Evolutionary conservation across 768 basidiomycete genomes (phyloP), one percentile per base, ranked within the genome.

Genomic region (Mycena haematopus): DNA sequence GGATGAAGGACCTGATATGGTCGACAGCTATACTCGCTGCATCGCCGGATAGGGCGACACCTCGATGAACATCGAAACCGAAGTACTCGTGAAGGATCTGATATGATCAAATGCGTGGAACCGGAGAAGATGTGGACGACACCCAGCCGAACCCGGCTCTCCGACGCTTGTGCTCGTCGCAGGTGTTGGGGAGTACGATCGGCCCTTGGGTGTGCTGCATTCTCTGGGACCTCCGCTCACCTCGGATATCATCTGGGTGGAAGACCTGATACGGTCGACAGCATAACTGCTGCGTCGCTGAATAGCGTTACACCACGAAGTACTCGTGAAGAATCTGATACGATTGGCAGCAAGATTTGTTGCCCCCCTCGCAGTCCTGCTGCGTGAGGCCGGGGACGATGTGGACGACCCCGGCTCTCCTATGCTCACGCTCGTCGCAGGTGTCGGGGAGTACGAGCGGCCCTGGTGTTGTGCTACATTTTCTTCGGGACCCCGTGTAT

Each of bases 361-460:
- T 21, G 29, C 40, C 51, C 51, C 54, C 54, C 54, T 54, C 54
- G 22, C 42, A 8, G 40, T 15, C n/a, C 1, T 17, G 19, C 15
- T 38, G 57, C 31, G 61, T 27, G 53, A 42, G 47, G 21, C 62
- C 50, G 9, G 15, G 15, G 44, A 25, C 36, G 56, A 63, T 25
- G 51, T 22, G 56, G 57, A 46, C 52, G 57, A 58, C 38, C 52
- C 62, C 62, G 62, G 62, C 62, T 63, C 52, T 24, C n/a, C n/a
- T 44, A 7, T 51, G 21, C 45, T 50, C 58, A 46, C 31, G 62
- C 31, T 58, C 24, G 44, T 53, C 56, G 56, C 62, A 47, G 11
- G 56, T 35, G 35, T 19, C 13, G n/a, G 57, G 25, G 62, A 59
- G 62, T 63, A 63, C 62, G 62, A 58, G 52, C 62, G 57, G 62